phyloP scores from a whole-genome alignment of 768 basidiomycete genomes.

The Chiua virens region DNA sequence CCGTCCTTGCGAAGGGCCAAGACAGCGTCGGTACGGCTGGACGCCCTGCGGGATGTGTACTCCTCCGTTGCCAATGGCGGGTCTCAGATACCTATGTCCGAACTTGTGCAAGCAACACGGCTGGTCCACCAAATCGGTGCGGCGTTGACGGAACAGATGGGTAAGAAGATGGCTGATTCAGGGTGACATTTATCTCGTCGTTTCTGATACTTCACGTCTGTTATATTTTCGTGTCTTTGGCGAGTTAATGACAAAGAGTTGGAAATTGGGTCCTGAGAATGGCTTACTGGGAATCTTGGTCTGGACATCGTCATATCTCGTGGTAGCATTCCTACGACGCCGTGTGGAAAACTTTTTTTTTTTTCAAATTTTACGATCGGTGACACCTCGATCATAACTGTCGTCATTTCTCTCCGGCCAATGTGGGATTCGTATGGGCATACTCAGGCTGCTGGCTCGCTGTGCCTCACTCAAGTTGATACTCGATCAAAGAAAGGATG shows the following conservation, averaged over 20 bases:
- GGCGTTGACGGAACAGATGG: conserved; percentile 46
- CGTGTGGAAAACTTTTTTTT: no score
- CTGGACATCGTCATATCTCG: no score
- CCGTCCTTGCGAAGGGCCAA: conserved; percentile 37
- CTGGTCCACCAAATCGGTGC: conserved; percentile 48
- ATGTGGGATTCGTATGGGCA: conserved; percentile 78
- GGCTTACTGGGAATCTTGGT: no score
- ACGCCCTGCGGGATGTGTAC: conserved; percentile 44
- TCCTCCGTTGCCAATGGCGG: conserved; percentile 41
- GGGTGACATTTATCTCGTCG: conserved; percentile 3
- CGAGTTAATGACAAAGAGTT: no score
- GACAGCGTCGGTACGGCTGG: conserved; percentile 43
- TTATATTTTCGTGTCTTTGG: conserved; percentile 28
- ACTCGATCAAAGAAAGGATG: conserved; percentile 39
- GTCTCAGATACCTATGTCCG: conserved; percentile 50
- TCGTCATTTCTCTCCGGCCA: conserved; percentile 69
- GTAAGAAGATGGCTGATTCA: conserved; percentile 31
- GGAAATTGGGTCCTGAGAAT: no score
- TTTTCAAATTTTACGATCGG: background rate
- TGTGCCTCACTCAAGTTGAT: conserved; percentile 43
- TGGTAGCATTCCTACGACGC: no score
- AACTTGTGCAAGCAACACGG: conserved; percentile 46
- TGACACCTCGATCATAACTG: conserved; percentile 47
- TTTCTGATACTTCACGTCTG: conserved; percentile 42
- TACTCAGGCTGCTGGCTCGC: conserved; percentile 60